phyloP scores from a whole-genome alignment of 1,284 basidiomycete species.

The Ceratobasidium sp. region DNA sequence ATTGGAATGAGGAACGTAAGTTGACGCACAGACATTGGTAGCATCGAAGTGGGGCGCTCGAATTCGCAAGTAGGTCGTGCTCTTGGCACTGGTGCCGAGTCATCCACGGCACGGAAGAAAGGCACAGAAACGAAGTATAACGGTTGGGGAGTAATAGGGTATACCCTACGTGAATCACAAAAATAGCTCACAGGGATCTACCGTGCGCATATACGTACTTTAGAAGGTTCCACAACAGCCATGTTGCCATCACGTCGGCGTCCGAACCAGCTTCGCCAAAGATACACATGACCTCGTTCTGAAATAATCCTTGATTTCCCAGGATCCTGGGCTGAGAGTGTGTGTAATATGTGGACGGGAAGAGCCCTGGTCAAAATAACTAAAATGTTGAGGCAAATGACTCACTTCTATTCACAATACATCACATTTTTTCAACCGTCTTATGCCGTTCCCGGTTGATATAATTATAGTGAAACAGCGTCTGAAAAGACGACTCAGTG shows the following conservation, averaged over 20 bases:
- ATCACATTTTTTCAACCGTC: slow-evolving; percentile 38
- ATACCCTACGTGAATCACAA: slow-evolving; percentile 4
- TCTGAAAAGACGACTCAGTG: slow-evolving; percentile 32
- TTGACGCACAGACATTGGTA: slow-evolving; percentile 5
- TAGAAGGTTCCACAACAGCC: slow-evolving; percentile 40
- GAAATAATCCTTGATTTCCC: slow-evolving; percentile 25
- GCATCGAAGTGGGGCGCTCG: slow-evolving; percentile 17
- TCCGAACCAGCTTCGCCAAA: background rate
- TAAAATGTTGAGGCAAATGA: background rate
- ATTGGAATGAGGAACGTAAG: background rate
- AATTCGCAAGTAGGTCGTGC: slow-evolving; percentile 33
- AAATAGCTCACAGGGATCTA: background rate
- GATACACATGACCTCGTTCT: background rate
- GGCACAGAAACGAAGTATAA: slow-evolving; percentile 28
- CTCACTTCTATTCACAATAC: slow-evolving; percentile 33
- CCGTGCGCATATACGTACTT: slow-evolving; percentile 21
- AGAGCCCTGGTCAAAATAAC: background rate
- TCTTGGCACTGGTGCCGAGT: slow-evolving; percentile 22
- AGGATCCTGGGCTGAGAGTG: slow-evolving; percentile 21
- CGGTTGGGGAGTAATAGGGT: slow-evolving; percentile 32
- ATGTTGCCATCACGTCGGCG: slow-evolving; percentile 37
- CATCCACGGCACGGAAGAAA: slow-evolving; percentile 36
- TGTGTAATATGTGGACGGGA: slow-evolving; percentile 5
- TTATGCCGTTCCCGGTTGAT: slow-evolving; percentile 40
- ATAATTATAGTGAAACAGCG: slow-evolving; percentile 28